A percentile compares a stretch with the other conserved stretches of the same genome.
Evolutionary conservation across 1,284 basidiomycete species (phyloP).

Genomic region (Irpex sp.): DNA sequence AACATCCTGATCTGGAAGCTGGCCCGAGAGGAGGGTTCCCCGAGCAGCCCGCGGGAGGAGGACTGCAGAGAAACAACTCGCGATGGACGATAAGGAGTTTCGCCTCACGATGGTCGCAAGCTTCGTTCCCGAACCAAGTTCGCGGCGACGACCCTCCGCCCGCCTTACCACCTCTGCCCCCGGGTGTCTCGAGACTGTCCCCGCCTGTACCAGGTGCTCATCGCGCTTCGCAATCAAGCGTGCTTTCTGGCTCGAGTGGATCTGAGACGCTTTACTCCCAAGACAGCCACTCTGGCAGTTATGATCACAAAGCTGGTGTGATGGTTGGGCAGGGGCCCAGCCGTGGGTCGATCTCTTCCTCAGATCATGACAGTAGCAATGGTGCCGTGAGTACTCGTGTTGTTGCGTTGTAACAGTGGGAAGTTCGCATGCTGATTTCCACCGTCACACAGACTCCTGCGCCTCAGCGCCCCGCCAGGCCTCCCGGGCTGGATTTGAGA

Average conservation of each 20-base stretch:
- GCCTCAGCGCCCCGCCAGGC: slow-evolving; percentile 12
- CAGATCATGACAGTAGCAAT: neutral
- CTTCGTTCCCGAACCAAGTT: slow-evolving; percentile 1
- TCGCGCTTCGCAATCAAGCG: neutral
- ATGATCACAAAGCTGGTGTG: neutral
- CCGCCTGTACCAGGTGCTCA: neutral
- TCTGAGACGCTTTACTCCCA: neutral
- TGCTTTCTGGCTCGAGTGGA: neutral
- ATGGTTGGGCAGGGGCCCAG: neutral
- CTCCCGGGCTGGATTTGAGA: slow-evolving; percentile 10
- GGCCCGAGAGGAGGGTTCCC: slow-evolving; percentile 25
- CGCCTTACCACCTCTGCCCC: slow-evolving; percentile 3
- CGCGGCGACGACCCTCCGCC: neutral
- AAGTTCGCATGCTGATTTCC: slow-evolving; percentile 2
- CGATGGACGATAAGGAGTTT: slow-evolving; percentile 6
- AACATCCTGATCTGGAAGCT: slow-evolving; percentile 28
- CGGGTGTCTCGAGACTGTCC: neutral
- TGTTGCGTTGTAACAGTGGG: neutral
- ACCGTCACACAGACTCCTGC: slow-evolving; percentile 8
- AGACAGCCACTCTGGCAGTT: neutral
- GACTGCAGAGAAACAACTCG: slow-evolving; percentile 7
- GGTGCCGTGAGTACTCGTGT: neutral
- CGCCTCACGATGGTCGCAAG: slow-evolving; percentile 10
- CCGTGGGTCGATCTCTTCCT: neutral
- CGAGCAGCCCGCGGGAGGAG: neutral